These are phyloP conservation scores for Sarcodon sp. DNA, from an alignment of 768 basidiomycete genomes.

Conservation along the genomic window DNA sequence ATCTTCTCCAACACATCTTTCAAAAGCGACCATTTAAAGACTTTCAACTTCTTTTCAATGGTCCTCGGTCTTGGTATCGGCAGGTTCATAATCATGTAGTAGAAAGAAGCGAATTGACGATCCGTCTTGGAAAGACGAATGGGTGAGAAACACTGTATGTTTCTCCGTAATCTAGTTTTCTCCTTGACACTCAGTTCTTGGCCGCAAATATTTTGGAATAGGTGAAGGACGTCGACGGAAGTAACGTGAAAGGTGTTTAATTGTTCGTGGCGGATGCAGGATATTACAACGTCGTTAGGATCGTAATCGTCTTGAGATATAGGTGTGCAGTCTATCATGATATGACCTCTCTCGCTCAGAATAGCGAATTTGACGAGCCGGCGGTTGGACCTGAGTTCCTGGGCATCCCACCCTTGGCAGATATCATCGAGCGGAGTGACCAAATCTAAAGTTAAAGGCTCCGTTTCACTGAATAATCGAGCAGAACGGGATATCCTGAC, in stretches of 20 bases:
- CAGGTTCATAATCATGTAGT: slow-evolving; percentile 94
- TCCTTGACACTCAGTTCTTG: slow-evolving; percentile 82
- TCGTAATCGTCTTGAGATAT: slow-evolving; percentile 65
- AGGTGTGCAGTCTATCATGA: slow-evolving; percentile 70
- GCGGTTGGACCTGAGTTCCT: slow-evolving; percentile 58
- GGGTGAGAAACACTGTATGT: slow-evolving; percentile 86
- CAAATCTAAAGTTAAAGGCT: slow-evolving; percentile 30
- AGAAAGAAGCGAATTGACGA: slow-evolving; percentile 71
- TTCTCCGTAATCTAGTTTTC: slow-evolving; percentile 91
- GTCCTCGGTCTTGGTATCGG: slow-evolving; percentile 89
- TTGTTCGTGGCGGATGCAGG: slow-evolving; percentile 78
- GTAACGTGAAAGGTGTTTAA: slow-evolving; percentile 75
- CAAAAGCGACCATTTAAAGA: slow-evolving; percentile 67
- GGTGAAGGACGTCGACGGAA: slow-evolving; percentile 90
- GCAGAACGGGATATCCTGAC: not conserved
- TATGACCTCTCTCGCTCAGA: slow-evolving; percentile 58
- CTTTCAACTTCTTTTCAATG: slow-evolving; percentile 95
- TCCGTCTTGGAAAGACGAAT: slow-evolving; percentile 85
- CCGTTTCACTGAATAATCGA: not conserved
- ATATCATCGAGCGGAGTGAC: slow-evolving; percentile 42
- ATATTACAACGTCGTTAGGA: slow-evolving; percentile 72
- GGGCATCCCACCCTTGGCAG: slow-evolving; percentile 43
- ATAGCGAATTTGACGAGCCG: slow-evolving; percentile 83
- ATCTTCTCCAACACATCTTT: slow-evolving; percentile 68
- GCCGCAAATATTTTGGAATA: slow-evolving; percentile 74